Conservation (phyloP, 2,329 filamentous ascomycete species). For the Leptographium radiaticola region DNA sequence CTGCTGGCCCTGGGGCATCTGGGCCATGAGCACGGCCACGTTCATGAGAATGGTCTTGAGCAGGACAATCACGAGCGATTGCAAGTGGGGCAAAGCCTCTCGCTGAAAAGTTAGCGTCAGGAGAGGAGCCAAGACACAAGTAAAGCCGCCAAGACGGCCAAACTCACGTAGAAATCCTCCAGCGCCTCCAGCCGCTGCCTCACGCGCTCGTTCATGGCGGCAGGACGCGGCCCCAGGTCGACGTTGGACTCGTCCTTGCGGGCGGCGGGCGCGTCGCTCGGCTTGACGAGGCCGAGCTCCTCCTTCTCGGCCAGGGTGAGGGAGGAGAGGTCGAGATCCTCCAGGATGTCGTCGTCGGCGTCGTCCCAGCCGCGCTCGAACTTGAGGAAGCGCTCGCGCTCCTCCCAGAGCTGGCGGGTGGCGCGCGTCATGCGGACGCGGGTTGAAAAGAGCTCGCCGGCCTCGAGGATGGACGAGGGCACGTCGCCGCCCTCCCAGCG, state of each 20-base stretch:
- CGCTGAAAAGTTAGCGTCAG: slow-evolving; percentile 31
- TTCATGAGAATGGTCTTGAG: slow-evolving; percentile 80
- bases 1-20: slow-evolving; percentile 32
- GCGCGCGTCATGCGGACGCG: slow-evolving; percentile 85
- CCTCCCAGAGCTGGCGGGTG: slow-evolving; percentile 89
- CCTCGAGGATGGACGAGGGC: slow-evolving; percentile 87
- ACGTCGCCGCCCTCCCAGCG: slow-evolving; percentile 92
- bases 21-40: slow-evolving; percentile 69
- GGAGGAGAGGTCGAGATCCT: slow-evolving; percentile 24
- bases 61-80: slow-evolving; percentile 85
- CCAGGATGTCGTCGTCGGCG: slow-evolving; percentile 27
- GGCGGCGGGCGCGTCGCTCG: slow-evolving; percentile 14
- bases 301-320: slow-evolving; percentile 29
- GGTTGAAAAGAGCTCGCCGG: slow-evolving; percentile 79
- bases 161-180: slow-evolving; percentile 73
- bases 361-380: slow-evolving; percentile 82
- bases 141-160: neutral
- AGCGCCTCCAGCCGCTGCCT: slow-evolving; percentile 58
- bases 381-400: slow-evolving; percentile 80
- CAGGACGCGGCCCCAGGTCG: slow-evolving; percentile 38
- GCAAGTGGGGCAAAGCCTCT: slow-evolving; percentile 68
- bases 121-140: slow-evolving; percentile 16
- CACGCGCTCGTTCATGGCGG: slow-evolving; percentile 36
- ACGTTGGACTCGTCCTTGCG: slow-evolving; percentile 14
- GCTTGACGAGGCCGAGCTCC: slow-evolving; percentile 32